These are phyloP conservation scores for Carex littledalei DNA, from an alignment of 176 grass and related monocot genomes.

Conservation along the genomic window DNA sequence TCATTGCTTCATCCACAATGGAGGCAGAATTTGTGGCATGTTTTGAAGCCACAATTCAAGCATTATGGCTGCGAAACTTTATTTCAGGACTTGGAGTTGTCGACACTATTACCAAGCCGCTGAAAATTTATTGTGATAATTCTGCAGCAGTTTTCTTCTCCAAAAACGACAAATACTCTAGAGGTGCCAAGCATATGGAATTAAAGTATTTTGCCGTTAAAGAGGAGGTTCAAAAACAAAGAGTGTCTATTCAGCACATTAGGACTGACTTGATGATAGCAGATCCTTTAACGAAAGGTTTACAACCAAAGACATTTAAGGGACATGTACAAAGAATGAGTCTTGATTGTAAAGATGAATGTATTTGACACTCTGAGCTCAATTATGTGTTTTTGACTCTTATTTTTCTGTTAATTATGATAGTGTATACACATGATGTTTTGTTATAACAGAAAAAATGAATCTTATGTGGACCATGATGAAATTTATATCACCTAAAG, in stretches of 20 bases:
- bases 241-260: not conserved
- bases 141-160: not conserved
- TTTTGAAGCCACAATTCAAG: conserved; percentile 2
- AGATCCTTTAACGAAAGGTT: conserved; percentile 6
- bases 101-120: not conserved
- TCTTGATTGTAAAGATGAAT: not conserved
- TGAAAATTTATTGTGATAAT: conserved; percentile 15
- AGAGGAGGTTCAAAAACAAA: not conserved
- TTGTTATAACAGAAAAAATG: too few relatives aligned
- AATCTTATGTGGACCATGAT: too few relatives aligned
- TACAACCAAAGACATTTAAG: not conserved
- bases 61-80: conserved; percentile 16
- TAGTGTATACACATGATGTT: too few relatives aligned
- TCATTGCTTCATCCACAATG: conserved; percentile 9
- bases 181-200: conserved; percentile 7
- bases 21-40: conserved; percentile 12
- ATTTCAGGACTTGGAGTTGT: not conserved
- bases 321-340: not conserved
- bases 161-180: not conserved
- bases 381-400: too few relatives aligned
- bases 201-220: conserved; percentile 16
- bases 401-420: too few relatives aligned
- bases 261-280: not conserved
- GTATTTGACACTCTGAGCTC: not conserved
- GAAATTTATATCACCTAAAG: too few relatives aligned